Conservation (phyloP, 441 rosid species). For the Brassica balearica region DNA sequence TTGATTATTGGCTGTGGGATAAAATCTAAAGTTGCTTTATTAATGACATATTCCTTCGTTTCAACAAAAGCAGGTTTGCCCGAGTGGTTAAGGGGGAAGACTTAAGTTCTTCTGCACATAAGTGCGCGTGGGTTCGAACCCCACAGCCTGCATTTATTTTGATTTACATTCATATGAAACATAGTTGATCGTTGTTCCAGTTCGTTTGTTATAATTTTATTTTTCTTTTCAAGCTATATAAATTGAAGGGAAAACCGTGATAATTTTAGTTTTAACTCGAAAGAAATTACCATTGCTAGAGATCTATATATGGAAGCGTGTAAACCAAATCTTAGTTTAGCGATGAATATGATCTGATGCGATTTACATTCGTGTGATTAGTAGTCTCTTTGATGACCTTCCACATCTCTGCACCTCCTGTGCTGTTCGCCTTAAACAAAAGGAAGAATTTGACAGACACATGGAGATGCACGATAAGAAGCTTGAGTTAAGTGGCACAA, state of each 20-base stretch:
- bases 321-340: no score
- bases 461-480: slow-evolving; percentile 74
- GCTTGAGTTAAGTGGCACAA: slow-evolving; percentile 46
- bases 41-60: background rate
- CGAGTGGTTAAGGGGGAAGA: slow-evolving; percentile 99
- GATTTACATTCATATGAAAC: no score
- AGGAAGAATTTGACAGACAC: slow-evolving; percentile 74
- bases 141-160: slow-evolving; percentile 70
- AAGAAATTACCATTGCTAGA: no score
- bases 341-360: no score
- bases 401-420: slow-evolving; percentile 78
- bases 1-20: background rate
- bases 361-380: slow-evolving; percentile 49
- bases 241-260: no score
- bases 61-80: slow-evolving; percentile 61
- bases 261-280: no score
- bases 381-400: slow-evolving; percentile 64
- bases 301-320: no score
- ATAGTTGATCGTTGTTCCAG: no score
- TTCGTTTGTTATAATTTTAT: no score
- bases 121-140: slow-evolving; percentile 99
- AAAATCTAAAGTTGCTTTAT: no score
- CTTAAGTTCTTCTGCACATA: slow-evolving; percentile 95
- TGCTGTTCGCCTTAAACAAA: slow-evolving; percentile 73
- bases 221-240: no score